Percentiles rank a stretch among this genome's conserved stretches.
Conservation (phyloP, 352 stramenopile species). For the Globisporangium abappressorium region DNA sequence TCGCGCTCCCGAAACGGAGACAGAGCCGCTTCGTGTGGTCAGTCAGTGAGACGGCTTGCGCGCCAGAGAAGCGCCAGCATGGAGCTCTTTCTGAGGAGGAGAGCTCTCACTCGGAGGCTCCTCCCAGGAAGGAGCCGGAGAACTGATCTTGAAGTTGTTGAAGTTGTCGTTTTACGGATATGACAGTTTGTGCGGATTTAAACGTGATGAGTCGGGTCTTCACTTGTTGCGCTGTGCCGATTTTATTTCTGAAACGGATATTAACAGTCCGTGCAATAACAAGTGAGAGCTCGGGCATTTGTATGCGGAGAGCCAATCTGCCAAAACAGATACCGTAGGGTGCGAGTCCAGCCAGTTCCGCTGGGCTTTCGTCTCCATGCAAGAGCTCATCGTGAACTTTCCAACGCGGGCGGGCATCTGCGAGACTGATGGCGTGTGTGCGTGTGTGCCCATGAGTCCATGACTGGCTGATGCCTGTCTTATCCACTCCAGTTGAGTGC, state of each 20-base stretch:
- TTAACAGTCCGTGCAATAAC: neutral
- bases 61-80: neutral
- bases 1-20: conserved; percentile 7
- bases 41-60: neutral
- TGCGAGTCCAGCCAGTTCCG: neutral
- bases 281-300: too few relatives aligned
- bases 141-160: conserved; percentile 1
- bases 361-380: neutral
- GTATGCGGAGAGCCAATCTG: neutral
- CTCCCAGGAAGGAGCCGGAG: neutral
- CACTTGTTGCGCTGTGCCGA: neutral
- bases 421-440: neutral
- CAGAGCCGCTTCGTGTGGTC: conserved; percentile 1
- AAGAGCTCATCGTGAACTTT: neutral
- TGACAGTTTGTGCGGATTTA: neutral
- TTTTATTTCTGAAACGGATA: neutral
- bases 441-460: neutral
- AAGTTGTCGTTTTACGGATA: neutral
- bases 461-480: neutral
- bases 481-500: neutral
- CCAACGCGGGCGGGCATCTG: neutral
- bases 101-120: neutral
- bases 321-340: neutral
- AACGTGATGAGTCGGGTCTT: neutral
- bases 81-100: conserved; percentile 1